Percentiles rank a stretch among this genome's conserved stretches.
phyloP scores from a whole-genome alignment of 495 filamentous ascomycete species.

The Neurospora pannonica region DNA sequence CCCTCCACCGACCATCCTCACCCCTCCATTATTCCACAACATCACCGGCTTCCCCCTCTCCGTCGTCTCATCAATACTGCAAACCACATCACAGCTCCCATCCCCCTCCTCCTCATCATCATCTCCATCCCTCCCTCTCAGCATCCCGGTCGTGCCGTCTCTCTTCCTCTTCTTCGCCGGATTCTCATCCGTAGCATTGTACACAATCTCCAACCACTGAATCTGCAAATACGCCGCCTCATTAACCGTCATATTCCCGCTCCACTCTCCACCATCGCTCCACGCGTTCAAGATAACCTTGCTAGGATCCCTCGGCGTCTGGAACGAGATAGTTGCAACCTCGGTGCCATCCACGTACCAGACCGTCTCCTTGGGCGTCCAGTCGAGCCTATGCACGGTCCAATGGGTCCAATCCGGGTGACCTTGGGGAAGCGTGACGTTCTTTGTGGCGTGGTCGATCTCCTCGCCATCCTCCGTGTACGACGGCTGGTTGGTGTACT shows the following conservation, averaged over 20 bases:
- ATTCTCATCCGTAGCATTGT: conserved; percentile 40
- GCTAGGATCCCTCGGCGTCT: conserved; percentile 49
- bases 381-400: conserved; percentile 67
- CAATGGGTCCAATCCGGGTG: conserved; percentile 51
- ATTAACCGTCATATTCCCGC: conserved; percentile 56
- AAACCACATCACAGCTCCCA: conserved; percentile 30
- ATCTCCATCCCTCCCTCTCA: conserved; percentile 12
- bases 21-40: conserved; percentile 29
- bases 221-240: conserved; percentile 56
- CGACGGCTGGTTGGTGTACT: conserved; percentile 69
- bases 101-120: conserved; percentile 13
- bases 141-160: neutral
- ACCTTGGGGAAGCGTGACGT: conserved; percentile 34
- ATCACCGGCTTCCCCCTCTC: conserved; percentile 33
- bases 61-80: conserved; percentile 40
- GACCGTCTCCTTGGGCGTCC: conserved; percentile 48
- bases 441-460: conserved; percentile 34
- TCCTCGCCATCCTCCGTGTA: conserved; percentile 34
- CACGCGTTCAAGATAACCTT: conserved; percentile 63
- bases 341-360: conserved; percentile 59
- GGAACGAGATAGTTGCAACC: conserved; percentile 50
- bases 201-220: conserved; percentile 66
- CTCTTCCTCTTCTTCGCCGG: neutral
- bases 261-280: conserved; percentile 67
- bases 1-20: neutral